phyloP scores from a whole-genome alignment of 1,284 basidiomycete genomes.

The Ustilago nuda region DNA sequence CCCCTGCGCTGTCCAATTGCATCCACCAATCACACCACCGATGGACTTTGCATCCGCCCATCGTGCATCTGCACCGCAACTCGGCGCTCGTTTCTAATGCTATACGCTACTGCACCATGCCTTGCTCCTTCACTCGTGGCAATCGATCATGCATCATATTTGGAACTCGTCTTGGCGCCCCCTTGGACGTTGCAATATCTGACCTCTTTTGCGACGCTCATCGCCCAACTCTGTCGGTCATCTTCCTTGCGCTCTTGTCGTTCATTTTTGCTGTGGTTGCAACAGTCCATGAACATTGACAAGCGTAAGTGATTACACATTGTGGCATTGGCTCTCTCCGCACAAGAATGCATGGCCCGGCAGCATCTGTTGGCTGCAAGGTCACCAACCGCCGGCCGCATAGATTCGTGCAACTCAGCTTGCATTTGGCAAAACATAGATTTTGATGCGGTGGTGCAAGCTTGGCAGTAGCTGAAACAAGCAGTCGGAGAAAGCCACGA shows the following conservation, averaged over 20 bases:
- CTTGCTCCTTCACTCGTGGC: neutral
- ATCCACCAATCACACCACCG: neutral
- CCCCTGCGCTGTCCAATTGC: neutral
- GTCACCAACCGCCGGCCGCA: neutral
- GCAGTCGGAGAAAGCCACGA: neutral
- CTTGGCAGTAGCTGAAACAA: neutral
- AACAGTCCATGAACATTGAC: slow-evolving; percentile 63
- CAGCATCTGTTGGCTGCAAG: neutral
- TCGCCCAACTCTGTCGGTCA: neutral
- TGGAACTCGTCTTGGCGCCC: slow-evolving; percentile 1
- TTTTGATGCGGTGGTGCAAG: neutral
- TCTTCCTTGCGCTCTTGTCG: slow-evolving; percentile 9
- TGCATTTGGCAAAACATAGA: neutral
- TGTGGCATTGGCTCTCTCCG: neutral
- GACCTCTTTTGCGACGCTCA: neutral
- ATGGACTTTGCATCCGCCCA: neutral
- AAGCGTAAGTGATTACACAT: slow-evolving; percentile 51
- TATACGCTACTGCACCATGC: neutral
- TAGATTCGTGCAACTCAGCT: neutral
- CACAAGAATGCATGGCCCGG: neutral
- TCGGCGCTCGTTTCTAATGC: neutral
- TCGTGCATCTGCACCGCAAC: neutral
- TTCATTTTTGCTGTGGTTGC: slow-evolving; percentile 14
- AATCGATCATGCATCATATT: neutral
- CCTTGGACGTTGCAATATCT: neutral